phyloP scores from a whole-genome alignment of 2,329 filamentous ascomycete species.

The Aspergillus sp. region DNA sequence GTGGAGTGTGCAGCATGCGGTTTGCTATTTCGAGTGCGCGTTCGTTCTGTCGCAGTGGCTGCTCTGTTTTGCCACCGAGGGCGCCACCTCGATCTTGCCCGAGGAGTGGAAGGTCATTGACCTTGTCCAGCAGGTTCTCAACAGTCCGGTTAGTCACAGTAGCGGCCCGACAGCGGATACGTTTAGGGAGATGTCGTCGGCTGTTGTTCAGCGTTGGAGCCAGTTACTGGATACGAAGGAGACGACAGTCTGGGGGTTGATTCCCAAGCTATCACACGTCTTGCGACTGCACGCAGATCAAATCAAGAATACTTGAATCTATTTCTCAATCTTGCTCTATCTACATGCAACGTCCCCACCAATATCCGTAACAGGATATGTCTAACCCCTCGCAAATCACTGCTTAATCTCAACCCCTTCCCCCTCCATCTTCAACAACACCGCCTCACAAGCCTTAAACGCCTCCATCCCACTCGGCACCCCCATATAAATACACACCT shows the following conservation, averaged over 20 bases:
- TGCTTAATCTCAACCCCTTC: too few relatives aligned
- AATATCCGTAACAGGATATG: too few relatives aligned
- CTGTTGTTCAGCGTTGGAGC: not conserved
- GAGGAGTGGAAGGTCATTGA: not conserved
- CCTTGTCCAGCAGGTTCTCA: too few relatives aligned
- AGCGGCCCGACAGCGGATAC: too few relatives aligned
- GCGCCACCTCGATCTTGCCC: not conserved
- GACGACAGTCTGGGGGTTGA: not conserved
- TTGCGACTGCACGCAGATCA: not conserved
- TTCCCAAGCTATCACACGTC: not conserved
- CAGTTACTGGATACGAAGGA: not conserved
- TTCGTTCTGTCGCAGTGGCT: not conserved
- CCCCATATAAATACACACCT: conserved; percentile 46
- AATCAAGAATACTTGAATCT: not conserved
- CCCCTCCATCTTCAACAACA: not conserved
- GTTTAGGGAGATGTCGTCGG: not conserved
- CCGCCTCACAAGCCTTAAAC: conserved; percentile 36
- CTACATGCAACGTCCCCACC: too few relatives aligned
- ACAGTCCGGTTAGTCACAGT: too few relatives aligned
- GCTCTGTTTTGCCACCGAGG: not conserved
- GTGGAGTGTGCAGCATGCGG: not conserved
- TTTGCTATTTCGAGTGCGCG: not conserved
- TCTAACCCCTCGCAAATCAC: too few relatives aligned
- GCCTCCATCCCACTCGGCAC: conserved; percentile 51
- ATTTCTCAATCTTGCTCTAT: too few relatives aligned